Evolutionary conservation across 441 rosid species (phyloP).

Genomic region (Francoa sonchifolia): DNA sequence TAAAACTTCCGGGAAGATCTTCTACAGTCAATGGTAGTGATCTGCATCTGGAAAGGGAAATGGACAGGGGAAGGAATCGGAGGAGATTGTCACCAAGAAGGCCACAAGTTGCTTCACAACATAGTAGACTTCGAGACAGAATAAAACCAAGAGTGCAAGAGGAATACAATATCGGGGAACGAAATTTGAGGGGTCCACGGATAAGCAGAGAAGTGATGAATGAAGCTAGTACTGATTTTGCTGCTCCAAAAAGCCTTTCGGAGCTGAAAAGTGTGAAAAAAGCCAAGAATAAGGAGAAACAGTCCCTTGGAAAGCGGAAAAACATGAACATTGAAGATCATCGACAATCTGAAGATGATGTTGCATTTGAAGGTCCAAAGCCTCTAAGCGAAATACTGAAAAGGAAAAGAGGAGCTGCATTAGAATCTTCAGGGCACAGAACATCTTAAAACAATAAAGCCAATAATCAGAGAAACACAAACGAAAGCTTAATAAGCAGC

Average conservation of each 20-base stretch:
- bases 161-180: constrained; percentile 28
- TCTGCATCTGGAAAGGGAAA: constrained; percentile 32
- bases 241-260: constrained; percentile 51
- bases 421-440: constrained; percentile 23
- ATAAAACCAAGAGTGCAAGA: constrained; percentile 40
- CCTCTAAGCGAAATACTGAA: constrained; percentile 75
- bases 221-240: constrained; percentile 22
- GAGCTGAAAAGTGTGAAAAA: constrained; percentile 38
- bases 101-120: constrained; percentile 21
- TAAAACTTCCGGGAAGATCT: constrained; percentile 59
- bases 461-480: constrained; percentile 14
- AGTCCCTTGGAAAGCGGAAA: constrained; percentile 44
- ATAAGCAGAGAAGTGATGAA: constrained; percentile 37
- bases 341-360: constrained; percentile 32
- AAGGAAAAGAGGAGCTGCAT: constrained; percentile 56
- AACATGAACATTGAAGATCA: constrained; percentile 21
- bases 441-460: constrained; percentile 15
- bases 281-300: constrained; percentile 25
- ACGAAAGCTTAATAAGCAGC: constrained; percentile 4
- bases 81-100: constrained; percentile 34
- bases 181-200: constrained; percentile 23
- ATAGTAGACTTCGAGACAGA: constrained; percentile 50
- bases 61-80: constrained; percentile 38
- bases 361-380: constrained; percentile 73
- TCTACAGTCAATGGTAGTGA: constrained; percentile 25